phyloP scores from a whole-genome alignment of 2,329 filamentous ascomycete genomes.

The Talaromyces sp. region DNA sequence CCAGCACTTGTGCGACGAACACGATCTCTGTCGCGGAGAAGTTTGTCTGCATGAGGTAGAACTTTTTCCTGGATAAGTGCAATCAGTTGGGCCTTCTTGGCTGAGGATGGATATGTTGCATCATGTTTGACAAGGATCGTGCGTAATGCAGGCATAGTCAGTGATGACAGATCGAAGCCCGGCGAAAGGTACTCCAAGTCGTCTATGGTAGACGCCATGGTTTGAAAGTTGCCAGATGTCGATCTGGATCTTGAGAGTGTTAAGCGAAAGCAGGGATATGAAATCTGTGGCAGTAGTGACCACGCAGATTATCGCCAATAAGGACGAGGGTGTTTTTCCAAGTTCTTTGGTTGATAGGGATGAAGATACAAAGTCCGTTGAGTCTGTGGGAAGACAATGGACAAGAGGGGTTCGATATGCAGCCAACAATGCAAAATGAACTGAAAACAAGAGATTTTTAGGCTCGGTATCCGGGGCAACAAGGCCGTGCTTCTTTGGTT shows the following conservation, averaged over 20 bases:
- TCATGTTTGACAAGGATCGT: constrained; percentile 89
- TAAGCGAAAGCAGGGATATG: neutral
- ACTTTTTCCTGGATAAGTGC: constrained; percentile 78
- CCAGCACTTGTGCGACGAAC: constrained; percentile 85
- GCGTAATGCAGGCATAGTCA: constrained; percentile 84
- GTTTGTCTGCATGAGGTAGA: constrained; percentile 70
- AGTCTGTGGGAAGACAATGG: neutral
- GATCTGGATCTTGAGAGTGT: neutral
- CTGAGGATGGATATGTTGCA: constrained; percentile 76
- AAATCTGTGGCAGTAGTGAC: neutral
- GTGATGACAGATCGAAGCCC: constrained; percentile 75
- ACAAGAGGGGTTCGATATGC: constrained; percentile 8
- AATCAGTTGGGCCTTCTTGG: constrained; percentile 87
- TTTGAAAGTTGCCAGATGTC: constrained; percentile 15
- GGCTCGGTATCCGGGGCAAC: constrained; percentile 19
- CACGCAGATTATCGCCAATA: neutral
- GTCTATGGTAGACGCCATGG: constrained; percentile 40
- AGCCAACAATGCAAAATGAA: constrained; percentile 8
- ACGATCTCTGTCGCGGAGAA: constrained; percentile 69
- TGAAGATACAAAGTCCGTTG: neutral
- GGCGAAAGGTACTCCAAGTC: constrained; percentile 81
- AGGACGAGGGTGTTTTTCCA: neutral
- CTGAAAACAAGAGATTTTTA: constrained; percentile 1
- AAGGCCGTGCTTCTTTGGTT: constrained; percentile 2
- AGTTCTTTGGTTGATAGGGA: neutral